Evolutionary conservation across 192 early-diverging fungal genomes (phyloP).

Genomic region (Podila clonocystis): DNA sequence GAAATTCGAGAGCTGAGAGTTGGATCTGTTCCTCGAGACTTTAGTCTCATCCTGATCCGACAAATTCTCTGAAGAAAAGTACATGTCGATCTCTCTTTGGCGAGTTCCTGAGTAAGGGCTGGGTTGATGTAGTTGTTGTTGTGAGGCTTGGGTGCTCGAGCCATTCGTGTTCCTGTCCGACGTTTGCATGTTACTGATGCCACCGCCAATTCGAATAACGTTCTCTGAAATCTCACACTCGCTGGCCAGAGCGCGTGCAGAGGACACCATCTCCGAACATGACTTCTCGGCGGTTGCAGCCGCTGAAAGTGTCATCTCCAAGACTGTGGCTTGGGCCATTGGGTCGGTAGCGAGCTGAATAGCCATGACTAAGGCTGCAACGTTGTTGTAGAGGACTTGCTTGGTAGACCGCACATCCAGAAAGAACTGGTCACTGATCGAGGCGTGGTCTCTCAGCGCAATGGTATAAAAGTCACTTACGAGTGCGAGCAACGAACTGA

Average conservation of each 20-base stretch:
- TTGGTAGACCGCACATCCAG: slow-evolving; percentile 70
- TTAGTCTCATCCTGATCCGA: slow-evolving; percentile 18
- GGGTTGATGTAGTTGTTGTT: not conserved
- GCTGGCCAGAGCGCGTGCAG: slow-evolving; percentile 62
- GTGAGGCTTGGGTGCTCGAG: slow-evolving; percentile 15
- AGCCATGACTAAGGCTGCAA: slow-evolving; percentile 69
- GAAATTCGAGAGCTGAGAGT: slow-evolving; percentile 31
- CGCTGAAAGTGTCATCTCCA: slow-evolving; percentile 52
- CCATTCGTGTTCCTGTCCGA: slow-evolving; percentile 6
- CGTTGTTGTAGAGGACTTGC: slow-evolving; percentile 70
- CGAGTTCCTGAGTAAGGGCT: not conserved
- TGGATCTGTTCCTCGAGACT: slow-evolving; percentile 22
- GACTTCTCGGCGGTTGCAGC: slow-evolving; percentile 62
- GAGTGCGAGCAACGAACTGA: slow-evolving; percentile 36
- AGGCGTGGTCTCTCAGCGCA: slow-evolving; percentile 40
- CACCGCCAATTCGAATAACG: slow-evolving; percentile 37
- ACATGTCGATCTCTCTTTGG: slow-evolving; percentile 22
- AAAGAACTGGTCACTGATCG: slow-evolving; percentile 41
- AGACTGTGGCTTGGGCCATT: slow-evolving; percentile 63
- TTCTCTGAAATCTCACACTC: slow-evolving; percentile 59
- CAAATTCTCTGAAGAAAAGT: slow-evolving; percentile 12
- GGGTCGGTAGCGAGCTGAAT: slow-evolving; percentile 65
- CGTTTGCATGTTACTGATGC: slow-evolving; percentile 30
- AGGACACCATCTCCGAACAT: slow-evolving; percentile 62
- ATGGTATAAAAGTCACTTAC: slow-evolving; percentile 52